phyloP scores from a whole-genome alignment of 805 yeast species.

The Jamesozyma lodderae region DNA sequence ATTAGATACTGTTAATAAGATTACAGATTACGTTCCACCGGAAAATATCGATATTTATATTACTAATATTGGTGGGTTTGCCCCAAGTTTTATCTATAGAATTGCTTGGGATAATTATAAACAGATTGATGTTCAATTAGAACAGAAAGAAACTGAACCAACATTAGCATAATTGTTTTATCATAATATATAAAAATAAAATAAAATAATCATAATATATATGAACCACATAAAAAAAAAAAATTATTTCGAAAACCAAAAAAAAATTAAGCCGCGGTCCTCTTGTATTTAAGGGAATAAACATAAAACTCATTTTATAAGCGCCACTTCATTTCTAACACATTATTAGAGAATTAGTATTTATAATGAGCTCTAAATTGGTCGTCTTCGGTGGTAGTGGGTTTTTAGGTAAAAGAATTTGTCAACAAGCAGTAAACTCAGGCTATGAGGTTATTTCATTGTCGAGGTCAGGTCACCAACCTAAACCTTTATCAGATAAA shows the following conservation, averaged over 20 bases:
- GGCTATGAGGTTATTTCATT: slow-evolving; percentile 64
- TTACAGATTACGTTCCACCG: slow-evolving; percentile 86
- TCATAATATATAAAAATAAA: no score
- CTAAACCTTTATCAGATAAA: slow-evolving; percentile 25
- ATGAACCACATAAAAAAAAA: no score
- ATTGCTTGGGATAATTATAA: slow-evolving; percentile 90
- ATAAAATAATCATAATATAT: no score
- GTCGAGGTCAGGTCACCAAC: slow-evolving; percentile 54
- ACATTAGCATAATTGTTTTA: no score
- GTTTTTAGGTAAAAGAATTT: slow-evolving; percentile 62
- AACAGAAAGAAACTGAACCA: slow-evolving; percentile 11
- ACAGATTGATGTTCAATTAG: slow-evolving; percentile 66
- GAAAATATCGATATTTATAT: slow-evolving; percentile 90
- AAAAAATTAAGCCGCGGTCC: no score
- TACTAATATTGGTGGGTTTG: slow-evolving; percentile 92
- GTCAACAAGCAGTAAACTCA: slow-evolving; percentile 52
- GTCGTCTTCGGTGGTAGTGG: slow-evolving; percentile 88
- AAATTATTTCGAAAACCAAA: no score
- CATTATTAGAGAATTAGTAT: background rate
- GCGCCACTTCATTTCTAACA: no score
- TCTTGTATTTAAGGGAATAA: no score
- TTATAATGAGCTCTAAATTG: slow-evolving; percentile 26
- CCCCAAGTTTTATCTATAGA: slow-evolving; percentile 93
- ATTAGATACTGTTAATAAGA: slow-evolving; percentile 56
- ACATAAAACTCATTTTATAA: no score